These are phyloP conservation scores for Fusarium proliferatum DNA, from an alignment of 2,329 filamentous ascomycete species.

Conservation along the genomic window DNA sequence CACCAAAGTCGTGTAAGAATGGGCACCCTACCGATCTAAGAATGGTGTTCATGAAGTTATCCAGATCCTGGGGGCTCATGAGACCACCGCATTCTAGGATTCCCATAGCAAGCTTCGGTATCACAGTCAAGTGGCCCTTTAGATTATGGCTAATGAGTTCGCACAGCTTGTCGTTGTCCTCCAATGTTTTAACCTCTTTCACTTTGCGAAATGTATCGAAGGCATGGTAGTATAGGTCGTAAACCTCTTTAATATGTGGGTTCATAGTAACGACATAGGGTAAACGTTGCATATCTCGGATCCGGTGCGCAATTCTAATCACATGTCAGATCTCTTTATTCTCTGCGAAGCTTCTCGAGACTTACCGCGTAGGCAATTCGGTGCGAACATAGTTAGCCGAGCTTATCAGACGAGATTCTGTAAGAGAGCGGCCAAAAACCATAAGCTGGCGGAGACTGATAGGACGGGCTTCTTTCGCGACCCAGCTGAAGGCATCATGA, in stretches of 20 bases:
- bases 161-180: constrained; percentile 92
- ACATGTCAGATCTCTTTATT: constrained; percentile 19
- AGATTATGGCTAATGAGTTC: constrained; percentile 81
- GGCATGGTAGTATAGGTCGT: constrained; percentile 96
- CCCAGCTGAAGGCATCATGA: constrained; percentile 73
- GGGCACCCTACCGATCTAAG: constrained; percentile 78
- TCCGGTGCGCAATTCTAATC: constrained; percentile 84
- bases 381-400: constrained; percentile 98
- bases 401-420: constrained; percentile 87
- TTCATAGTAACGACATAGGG: constrained; percentile 98
- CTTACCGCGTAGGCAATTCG: constrained; percentile 78
- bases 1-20: not conserved
- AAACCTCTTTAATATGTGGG: constrained; percentile 90
- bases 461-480: constrained; percentile 89
- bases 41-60: constrained; percentile 95
- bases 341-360: constrained; percentile 3
- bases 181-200: constrained; percentile 82
- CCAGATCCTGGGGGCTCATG: constrained; percentile 83
- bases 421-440: constrained; percentile 94
- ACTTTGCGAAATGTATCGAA: constrained; percentile 91
- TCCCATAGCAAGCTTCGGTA: constrained; percentile 93
- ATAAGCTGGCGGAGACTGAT: constrained; percentile 96
- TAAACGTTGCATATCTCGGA: constrained; percentile 96
- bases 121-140: constrained; percentile 89
- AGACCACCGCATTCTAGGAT: constrained; percentile 89